These are phyloP conservation scores for Beta corolliflora DNA, from an alignment of 179 eudicot genomes.

Conservation along the genomic window DNA sequence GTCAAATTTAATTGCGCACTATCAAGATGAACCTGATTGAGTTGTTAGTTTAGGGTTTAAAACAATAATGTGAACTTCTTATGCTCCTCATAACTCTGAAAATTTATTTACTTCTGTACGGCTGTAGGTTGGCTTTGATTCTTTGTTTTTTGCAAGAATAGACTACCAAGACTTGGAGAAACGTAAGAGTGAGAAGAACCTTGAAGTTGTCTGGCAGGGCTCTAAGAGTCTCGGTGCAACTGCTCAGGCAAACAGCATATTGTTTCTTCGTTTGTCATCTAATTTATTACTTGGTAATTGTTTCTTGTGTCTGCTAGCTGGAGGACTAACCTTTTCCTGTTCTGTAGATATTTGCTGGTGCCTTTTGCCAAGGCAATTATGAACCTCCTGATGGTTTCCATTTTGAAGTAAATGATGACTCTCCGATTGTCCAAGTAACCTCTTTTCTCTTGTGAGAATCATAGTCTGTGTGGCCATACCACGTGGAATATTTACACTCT, in stretches of 20 bases:
- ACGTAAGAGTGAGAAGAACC: conserved; percentile 73
- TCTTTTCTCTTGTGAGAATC: not conserved
- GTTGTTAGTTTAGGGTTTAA: not conserved
- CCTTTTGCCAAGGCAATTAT: conserved; percentile 73
- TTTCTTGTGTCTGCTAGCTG: not conserved
- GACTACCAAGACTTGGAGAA: conserved; percentile 94
- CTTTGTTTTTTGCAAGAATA: conserved; percentile 83
- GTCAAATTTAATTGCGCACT: conserved; percentile 2
- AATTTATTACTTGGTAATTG: not conserved
- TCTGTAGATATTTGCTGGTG: conserved; percentile 87
- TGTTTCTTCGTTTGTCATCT: conserved; percentile 11
- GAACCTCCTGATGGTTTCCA: conserved; percentile 91
- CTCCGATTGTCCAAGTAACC: conserved; percentile 79
- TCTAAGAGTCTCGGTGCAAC: conserved; percentile 75
- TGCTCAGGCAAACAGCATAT: conserved; percentile 55
- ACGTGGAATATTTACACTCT: conserved; percentile 8
- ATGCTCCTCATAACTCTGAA: not conserved
- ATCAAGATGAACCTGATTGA: conserved; percentile 1
- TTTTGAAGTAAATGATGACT: conserved; percentile 81
- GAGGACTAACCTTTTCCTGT: conserved; percentile 12
- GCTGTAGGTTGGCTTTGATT: conserved; percentile 90
- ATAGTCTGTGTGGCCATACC: not conserved
- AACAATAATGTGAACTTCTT: not conserved
- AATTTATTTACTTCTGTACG: not conserved
- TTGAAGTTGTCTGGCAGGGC: conserved; percentile 93